Conservation (phyloP, 768 basidiomycete genomes). For the Mycena galericulata region DNA sequence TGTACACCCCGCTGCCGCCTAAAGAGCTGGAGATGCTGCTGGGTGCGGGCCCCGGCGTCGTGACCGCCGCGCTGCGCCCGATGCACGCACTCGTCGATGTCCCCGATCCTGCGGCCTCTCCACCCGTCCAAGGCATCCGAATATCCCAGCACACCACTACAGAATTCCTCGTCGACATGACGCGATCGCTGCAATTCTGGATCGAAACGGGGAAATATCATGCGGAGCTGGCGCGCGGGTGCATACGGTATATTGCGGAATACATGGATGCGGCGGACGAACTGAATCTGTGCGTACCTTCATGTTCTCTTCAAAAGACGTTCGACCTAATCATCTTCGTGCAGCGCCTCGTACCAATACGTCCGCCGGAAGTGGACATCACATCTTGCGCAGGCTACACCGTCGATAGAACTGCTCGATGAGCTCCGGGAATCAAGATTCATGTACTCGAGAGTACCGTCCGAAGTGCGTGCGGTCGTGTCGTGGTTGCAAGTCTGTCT, state of each 20-base stretch:
- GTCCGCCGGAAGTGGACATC: constrained; percentile 22
- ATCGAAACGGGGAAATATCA: too few species aligned
- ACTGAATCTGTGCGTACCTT: constrained; percentile 26
- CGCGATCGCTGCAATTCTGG: constrained; percentile 21
- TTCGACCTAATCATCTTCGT: not conserved
- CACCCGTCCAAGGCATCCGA: constrained; percentile 7
- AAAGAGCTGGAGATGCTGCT: constrained; percentile 19
- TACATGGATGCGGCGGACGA: constrained; percentile 19
- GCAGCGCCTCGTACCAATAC: constrained; percentile 26
- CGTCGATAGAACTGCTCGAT: constrained; percentile 12
- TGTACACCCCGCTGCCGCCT: constrained; percentile 20
- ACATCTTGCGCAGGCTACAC: constrained; percentile 20
- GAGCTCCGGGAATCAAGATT: constrained; percentile 25
- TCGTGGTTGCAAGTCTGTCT: constrained; percentile 32
- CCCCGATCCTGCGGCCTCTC: constrained; percentile 1
- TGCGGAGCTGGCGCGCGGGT: constrained; percentile 26
- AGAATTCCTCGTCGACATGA: constrained; percentile 29
- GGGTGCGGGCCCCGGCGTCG: not conserved
- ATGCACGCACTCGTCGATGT: constrained; percentile 29
- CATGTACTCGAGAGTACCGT: constrained; percentile 25
- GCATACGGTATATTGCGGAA: constrained; percentile 26
- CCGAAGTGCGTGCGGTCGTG: constrained; percentile 22
- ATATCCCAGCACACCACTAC: constrained; percentile 18
- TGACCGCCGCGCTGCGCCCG: constrained; percentile 2
- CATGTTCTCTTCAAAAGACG: not conserved